phyloP scores from a whole-genome alignment of 2,329 filamentous ascomycete species.

The Botrytis porri region DNA sequence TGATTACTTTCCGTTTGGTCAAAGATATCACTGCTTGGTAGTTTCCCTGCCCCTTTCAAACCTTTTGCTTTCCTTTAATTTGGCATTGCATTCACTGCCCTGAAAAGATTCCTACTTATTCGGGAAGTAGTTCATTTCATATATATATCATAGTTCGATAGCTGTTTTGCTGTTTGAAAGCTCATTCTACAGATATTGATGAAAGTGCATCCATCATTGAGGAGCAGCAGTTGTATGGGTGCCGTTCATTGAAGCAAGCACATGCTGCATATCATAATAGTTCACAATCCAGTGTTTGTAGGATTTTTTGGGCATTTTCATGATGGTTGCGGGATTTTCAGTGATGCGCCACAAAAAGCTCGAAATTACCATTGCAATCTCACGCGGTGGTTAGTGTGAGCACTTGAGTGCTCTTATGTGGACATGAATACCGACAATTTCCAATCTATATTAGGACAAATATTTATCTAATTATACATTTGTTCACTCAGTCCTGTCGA shows the following conservation, averaged over 20 bases:
- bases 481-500: not conserved
- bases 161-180: not conserved
- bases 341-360: not conserved
- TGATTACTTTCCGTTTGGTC: not conserved
- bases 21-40: not conserved
- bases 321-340: not conserved
- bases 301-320: not conserved
- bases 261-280: not conserved
- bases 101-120: not conserved
- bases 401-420: not conserved
- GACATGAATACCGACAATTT: not conserved
- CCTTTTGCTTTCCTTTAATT: no score
- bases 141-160: not conserved
- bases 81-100: not conserved
- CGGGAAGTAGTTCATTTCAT: not conserved
- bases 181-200: not conserved
- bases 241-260: not conserved
- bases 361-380: not conserved
- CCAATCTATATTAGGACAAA: not conserved
- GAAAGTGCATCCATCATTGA: not conserved
- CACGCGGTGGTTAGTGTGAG: not conserved
- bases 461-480: not conserved
- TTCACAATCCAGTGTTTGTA: not conserved
- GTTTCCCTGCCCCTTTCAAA: not conserved
- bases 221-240: not conserved